Conservation (phyloP, 768 basidiomycete genomes). For the Royoungia palumana region DNA sequence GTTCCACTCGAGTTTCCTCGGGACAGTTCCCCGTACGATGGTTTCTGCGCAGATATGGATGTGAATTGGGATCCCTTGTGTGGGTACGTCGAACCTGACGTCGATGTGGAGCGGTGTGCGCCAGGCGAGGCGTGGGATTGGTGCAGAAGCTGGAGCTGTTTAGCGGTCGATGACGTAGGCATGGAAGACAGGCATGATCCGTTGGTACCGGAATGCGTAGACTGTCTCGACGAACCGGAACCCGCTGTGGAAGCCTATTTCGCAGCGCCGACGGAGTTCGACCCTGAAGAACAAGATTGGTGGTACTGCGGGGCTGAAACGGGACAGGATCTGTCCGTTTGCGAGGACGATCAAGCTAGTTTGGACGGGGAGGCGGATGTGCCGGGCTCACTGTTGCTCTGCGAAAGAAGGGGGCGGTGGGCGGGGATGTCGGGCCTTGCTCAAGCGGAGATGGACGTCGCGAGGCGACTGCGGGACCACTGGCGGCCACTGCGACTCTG, state of each 20-base stretch:
- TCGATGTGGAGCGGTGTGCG: not conserved
- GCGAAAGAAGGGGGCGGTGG: constrained; percentile 17
- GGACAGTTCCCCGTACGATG: constrained; percentile 8
- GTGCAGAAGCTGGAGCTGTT: not conserved
- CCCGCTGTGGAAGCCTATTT: not conserved
- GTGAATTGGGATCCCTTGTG: not conserved
- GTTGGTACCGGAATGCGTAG: constrained; percentile 4
- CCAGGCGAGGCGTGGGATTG: constrained; percentile 1
- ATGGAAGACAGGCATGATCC: not conserved
- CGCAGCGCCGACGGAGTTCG: not conserved
- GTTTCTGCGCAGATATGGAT: not conserved
- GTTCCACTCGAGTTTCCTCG: constrained; percentile 11
- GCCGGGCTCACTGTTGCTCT: constrained; percentile 43
- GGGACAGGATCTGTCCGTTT: not conserved
- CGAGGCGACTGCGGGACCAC: constrained; percentile 50
- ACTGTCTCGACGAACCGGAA: not conserved
- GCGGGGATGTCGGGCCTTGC: constrained; percentile 31
- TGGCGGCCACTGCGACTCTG: constrained; percentile 64
- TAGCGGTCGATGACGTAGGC: constrained; percentile 4
- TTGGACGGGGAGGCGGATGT: not conserved
- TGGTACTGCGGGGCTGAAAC: not conserved
- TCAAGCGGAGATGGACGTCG: constrained; percentile 62
- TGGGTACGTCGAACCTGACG: not conserved
- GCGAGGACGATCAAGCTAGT: constrained; percentile 3
- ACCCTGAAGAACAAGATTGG: not conserved